Conservation (phyloP, 305 asterid species). For the Lippia alba region DNA sequence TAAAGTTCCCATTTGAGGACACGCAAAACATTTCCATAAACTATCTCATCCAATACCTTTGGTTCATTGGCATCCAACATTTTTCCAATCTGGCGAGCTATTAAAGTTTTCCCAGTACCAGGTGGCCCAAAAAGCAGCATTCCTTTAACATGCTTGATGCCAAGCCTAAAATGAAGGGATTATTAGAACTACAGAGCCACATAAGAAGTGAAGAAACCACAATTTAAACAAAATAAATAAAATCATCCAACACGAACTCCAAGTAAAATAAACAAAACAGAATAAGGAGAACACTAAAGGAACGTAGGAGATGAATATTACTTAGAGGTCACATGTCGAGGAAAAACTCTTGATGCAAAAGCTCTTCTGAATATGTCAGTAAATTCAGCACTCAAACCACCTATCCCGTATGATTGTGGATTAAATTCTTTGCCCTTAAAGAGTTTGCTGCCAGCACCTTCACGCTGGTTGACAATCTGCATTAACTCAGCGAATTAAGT, state of each 20-base stretch:
- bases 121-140: slow-evolving; percentile 99
- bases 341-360: slow-evolving; percentile 98
- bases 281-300: slow-evolving; percentile 24
- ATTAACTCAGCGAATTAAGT: slow-evolving; percentile 33
- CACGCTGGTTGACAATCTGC: slow-evolving; percentile 98
- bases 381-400: slow-evolving; percentile 97
- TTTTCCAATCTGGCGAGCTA: slow-evolving; percentile 99
- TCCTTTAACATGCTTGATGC: slow-evolving; percentile 98
- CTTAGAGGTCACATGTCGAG: slow-evolving; percentile 95
- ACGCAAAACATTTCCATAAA: slow-evolving; percentile 29
- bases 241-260: slow-evolving; percentile 17
- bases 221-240: slow-evolving; percentile 25
- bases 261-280: slow-evolving; percentile 21
- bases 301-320: slow-evolving; percentile 47
- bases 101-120: slow-evolving; percentile 98
- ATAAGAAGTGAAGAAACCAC: slow-evolving; percentile 30
- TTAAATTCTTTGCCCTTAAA: slow-evolving; percentile 95
- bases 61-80: slow-evolving; percentile 99
- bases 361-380: slow-evolving; percentile 99
- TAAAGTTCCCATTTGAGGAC: slow-evolving; percentile 9
- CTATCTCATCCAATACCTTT: slow-evolving; percentile 59
- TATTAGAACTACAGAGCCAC: slow-evolving; percentile 30
- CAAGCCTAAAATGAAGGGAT: slow-evolving; percentile 62
- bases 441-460: slow-evolving; percentile 94
- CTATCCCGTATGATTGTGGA: slow-evolving; percentile 89